Percentiles rank a stretch among this genome's conserved stretches.
phyloP scores from a whole-genome alignment of 148 eudicot genomes.

The Fagopyrum homotropicum region DNA sequence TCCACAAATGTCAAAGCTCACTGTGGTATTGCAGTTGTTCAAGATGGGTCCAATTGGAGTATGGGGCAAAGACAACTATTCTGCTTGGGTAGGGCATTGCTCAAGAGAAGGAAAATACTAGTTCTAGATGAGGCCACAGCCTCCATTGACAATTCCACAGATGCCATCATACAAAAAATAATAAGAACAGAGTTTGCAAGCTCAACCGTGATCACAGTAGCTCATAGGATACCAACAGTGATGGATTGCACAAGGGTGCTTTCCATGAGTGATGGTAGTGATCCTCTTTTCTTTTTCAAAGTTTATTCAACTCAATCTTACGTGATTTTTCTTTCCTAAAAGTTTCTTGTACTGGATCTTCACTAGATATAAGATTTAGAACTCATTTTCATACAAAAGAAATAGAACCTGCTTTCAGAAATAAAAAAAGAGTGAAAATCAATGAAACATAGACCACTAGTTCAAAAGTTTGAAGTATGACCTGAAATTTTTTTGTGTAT shows the following conservation, averaged over 20 bases:
- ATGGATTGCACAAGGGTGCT: constrained; percentile 53
- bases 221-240: constrained; percentile 61
- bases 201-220: constrained; percentile 53
- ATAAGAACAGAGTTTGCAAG: constrained; percentile 41
- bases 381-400: no score
- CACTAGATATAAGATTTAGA: no score
- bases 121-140: constrained; percentile 68
- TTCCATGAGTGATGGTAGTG: constrained; percentile 40
- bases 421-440: no score
- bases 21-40: constrained; percentile 28
- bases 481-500: not conserved
- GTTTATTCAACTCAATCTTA: no score
- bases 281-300: not conserved
- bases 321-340: not conserved
- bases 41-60: constrained; percentile 68
- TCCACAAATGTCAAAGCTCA: not conserved
- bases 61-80: constrained; percentile 58
- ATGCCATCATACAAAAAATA: constrained; percentile 40
- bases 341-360: not conserved
- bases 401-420: no score
- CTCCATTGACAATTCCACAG: constrained; percentile 57
- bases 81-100: constrained; percentile 48
- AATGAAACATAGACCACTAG: not conserved
- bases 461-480: not conserved
- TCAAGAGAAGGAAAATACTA: constrained; percentile 42